Percentiles rank a stretch among this genome's conserved stretches.
phyloP scores from a whole-genome alignment of 129 eudicot genomes.

The Pulicaria dysenterica region DNA sequence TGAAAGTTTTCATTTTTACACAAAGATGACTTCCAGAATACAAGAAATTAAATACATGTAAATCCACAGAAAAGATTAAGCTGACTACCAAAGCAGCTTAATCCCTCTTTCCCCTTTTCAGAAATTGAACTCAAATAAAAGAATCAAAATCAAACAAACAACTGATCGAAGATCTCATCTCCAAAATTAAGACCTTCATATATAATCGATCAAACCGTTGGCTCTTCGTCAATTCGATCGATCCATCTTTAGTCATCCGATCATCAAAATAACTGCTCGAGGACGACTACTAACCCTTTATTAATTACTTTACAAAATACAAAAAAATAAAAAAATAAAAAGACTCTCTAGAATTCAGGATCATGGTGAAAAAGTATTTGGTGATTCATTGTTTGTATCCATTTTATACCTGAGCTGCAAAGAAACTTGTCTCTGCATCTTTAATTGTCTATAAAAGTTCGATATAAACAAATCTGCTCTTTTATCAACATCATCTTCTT shows the following conservation, averaged over 20 bases:
- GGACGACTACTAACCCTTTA: conserved; percentile 20
- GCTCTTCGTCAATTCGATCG: conserved; percentile 22
- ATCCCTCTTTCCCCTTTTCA: conserved; percentile 1
- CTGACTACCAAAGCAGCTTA: conserved; percentile 35
- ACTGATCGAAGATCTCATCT: conserved; percentile 32
- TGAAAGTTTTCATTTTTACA: not conserved
- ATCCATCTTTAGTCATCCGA: conserved; percentile 19
- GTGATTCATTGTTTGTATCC: conserved; percentile 45
- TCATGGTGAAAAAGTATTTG: conserved; percentile 46
- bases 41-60: conserved; percentile 8
- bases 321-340: not conserved
- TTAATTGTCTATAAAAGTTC: conserved; percentile 65
- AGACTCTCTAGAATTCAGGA: not conserved
- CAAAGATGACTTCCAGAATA: conserved; percentile 10
- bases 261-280: conserved; percentile 30
- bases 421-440: conserved; percentile 79
- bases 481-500: conserved; percentile 76
- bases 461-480: conserved; percentile 77
- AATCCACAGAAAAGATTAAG: conserved; percentile 7
- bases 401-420: conserved; percentile 67
- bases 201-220: conserved; percentile 33
- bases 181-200: conserved; percentile 38
- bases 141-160: conserved; percentile 23
- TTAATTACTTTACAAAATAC: conserved; percentile 2
- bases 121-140: conserved; percentile 17